Evolutionary conservation across 345 rosid genomes (phyloP).

Genomic region (Salix viminalis): DNA sequence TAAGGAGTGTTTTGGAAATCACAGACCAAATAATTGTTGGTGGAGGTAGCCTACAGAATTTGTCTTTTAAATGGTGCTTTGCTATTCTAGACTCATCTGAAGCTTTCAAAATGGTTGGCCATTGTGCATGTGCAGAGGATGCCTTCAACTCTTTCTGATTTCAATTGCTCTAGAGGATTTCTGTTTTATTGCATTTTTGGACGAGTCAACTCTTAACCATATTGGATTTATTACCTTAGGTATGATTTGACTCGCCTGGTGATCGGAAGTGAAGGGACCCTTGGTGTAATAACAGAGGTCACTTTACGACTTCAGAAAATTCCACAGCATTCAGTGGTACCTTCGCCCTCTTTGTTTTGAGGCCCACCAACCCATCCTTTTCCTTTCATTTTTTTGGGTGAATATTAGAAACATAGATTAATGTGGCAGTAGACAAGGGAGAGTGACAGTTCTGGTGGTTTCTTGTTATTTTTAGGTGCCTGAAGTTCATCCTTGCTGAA

Average conservation of each 20-base stretch:
- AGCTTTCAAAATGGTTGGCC: background rate
- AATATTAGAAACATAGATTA: too few relatives aligned
- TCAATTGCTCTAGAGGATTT: background rate
- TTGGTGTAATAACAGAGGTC: conserved; percentile 83
- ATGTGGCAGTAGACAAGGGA: background rate
- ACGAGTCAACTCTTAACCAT: conserved; percentile 5
- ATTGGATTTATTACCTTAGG: conserved; percentile 29
- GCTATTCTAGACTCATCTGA: background rate
- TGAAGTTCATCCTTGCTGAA: background rate
- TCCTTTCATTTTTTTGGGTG: too few relatives aligned
- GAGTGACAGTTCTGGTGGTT: background rate
- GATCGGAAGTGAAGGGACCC: conserved; percentile 94
- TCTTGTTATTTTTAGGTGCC: background rate
- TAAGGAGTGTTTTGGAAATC: background rate
- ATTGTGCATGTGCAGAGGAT: background rate
- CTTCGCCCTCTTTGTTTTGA: conserved; percentile 7
- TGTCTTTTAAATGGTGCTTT: background rate
- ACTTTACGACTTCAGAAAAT: conserved; percentile 85
- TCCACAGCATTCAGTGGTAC: conserved; percentile 91
- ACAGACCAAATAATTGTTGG: background rate
- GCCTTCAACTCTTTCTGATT: background rate
- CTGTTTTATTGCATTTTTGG: background rate
- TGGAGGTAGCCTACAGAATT: background rate
- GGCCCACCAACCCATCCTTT: background rate
- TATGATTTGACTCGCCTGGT: conserved; percentile 88